Evolutionary conservation across 1,284 basidiomycete species (phyloP), one percentile per base, ranked within the genome.

Genomic region (Singerocomus rubriflavus): DNA sequence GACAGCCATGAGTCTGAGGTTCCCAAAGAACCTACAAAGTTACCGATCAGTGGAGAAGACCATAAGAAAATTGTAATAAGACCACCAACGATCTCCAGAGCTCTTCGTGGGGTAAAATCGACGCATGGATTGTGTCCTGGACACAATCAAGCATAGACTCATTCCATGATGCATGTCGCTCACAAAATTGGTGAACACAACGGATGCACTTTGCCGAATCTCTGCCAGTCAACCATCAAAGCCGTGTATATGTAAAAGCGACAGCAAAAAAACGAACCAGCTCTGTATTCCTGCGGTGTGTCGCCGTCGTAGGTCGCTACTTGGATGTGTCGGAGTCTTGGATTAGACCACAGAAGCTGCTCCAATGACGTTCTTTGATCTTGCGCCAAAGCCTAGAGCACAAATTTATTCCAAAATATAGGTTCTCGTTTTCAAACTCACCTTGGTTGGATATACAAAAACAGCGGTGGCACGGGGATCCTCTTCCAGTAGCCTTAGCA

Each of bases 381-480:
- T 69, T 96, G 93, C 1, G 93, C 93, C 29, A 96, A 74, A 9
- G 93, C 93, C 85, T 90, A 35, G 34, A 9, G 10, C 21, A 38
- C 27, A 47, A 46, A 6, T 16, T 53, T 6, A n/a, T n/a, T 21
- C 3, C 3, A 14, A 43, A 32, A 13, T 2, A 13, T 12, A 12
- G 1, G 1, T 6, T 21, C 21, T 44, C 13, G 12, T 31, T 39
- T 36, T 29, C 26, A 39, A 35, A 45, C 48, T 42, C 36, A 80
- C 88, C 71, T 96, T 96, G 1, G 93, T 96, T 1, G 93, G 93
- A 61, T 94, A 96, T 42, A 96, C 80, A 62, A 93, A 91, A 44
- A 96, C 79, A 1, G 91, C 91, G 0, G 85, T 94, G 3, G 87
- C 66, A 13, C 70, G 62, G 4, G 66, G 64, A 62, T 91, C 78